These are phyloP conservation scores for Thermomyces lanuginosus DNA, from an alignment of 2,329 filamentous ascomycete species.

Conservation along the genomic window DNA sequence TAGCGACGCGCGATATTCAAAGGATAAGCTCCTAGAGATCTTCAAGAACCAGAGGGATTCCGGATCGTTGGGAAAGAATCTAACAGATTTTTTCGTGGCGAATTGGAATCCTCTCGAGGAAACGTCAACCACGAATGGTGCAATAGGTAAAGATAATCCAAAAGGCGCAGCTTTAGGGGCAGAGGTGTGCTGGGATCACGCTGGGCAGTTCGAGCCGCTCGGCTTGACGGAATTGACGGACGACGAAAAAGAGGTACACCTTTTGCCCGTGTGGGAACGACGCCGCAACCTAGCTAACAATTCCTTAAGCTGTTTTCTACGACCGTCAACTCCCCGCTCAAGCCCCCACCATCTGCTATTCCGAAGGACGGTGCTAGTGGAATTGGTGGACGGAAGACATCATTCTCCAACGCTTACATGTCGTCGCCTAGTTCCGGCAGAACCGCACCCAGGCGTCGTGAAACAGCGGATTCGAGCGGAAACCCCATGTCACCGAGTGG, in stretches of 20 bases:
- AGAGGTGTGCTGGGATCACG: constrained; percentile 80
- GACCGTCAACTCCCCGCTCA: constrained; percentile 87
- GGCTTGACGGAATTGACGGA: constrained; percentile 56
- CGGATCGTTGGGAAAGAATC: constrained; percentile 39
- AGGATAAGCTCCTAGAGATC: constrained; percentile 62
- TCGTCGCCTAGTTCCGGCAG: constrained; percentile 59
- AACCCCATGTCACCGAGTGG: constrained; percentile 34
- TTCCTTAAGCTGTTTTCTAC: constrained; percentile 53
- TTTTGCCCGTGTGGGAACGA: constrained; percentile 4
- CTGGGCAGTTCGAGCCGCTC: constrained; percentile 54
- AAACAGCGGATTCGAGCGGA: constrained; percentile 57
- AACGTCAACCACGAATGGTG: constrained; percentile 44
- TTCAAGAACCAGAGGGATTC: constrained; percentile 44
- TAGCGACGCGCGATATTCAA: constrained; percentile 50
- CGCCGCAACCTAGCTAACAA: constrained; percentile 3
- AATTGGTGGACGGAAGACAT: constrained; percentile 57
- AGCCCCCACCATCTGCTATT: constrained; percentile 55
- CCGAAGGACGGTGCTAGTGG: constrained; percentile 38
- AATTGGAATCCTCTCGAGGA: constrained; percentile 64
- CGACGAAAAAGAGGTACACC: constrained; percentile 46
- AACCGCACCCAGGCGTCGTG: constrained; percentile 63
- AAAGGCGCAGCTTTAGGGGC: constrained; percentile 62
- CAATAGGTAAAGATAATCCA: constrained; percentile 67
- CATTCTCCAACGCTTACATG: constrained; percentile 49
- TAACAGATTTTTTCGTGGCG: constrained; percentile 53